Evolutionary conservation across 129 eudicot species (phyloP).

Genomic region (Centella asiatica): DNA sequence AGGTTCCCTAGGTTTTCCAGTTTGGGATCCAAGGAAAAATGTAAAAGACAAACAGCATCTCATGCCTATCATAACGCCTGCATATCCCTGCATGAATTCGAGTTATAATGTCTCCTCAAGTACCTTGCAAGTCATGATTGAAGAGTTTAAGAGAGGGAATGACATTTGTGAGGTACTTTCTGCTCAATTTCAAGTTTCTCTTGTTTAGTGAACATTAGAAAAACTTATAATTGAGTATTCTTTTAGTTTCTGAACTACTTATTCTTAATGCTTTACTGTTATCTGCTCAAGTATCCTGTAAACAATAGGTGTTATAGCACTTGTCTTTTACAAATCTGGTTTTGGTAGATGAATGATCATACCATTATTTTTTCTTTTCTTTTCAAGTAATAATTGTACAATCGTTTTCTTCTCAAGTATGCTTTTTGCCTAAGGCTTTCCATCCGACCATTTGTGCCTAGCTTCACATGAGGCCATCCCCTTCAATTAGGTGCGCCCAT

Average conservation of each 20-base stretch:
- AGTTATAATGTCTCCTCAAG: constrained; percentile 63
- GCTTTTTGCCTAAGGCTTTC: too few relatives aligned
- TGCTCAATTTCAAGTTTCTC: neutral
- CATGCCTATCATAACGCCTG: constrained; percentile 75
- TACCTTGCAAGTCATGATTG: constrained; percentile 50
- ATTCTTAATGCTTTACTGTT: too few relatives aligned
- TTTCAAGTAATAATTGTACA: too few relatives aligned
- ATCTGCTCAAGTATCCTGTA: too few relatives aligned
- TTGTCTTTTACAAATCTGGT: too few relatives aligned
- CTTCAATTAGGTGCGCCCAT: too few relatives aligned
- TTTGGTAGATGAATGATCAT: too few relatives aligned
- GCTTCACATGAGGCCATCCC: too few relatives aligned
- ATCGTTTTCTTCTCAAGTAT: too few relatives aligned
- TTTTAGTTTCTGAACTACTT: neutral
- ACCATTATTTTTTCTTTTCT: too few relatives aligned
- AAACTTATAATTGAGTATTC: neutral
- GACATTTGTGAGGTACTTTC: constrained; percentile 45
- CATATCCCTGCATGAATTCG: constrained; percentile 73
- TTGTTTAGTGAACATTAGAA: neutral
- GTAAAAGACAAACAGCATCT: constrained; percentile 46
- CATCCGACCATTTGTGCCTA: too few relatives aligned
- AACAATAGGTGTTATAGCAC: too few relatives aligned
- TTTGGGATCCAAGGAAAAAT: constrained; percentile 65
- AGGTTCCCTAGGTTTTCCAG: constrained; percentile 48
- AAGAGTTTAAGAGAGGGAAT: constrained; percentile 56